These are phyloP conservation scores for Nakazawaea peltata DNA, from an alignment of 805 yeast species.

Conservation along the genomic window DNA sequence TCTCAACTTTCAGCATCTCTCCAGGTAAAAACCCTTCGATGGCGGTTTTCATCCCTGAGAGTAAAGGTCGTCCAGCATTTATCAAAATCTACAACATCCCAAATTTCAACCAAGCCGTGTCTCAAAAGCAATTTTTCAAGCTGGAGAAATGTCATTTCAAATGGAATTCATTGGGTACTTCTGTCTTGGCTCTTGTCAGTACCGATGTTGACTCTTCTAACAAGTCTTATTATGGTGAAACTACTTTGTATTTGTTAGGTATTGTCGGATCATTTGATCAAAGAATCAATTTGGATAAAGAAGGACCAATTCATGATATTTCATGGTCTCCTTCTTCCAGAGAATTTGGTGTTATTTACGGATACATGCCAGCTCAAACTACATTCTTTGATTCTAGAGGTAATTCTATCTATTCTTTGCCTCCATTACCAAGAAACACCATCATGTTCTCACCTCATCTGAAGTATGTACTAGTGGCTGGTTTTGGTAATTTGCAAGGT, in stretches of 20 bases:
- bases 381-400: slow-evolving; percentile 94
- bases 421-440: slow-evolving; percentile 85
- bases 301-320: slow-evolving; percentile 96
- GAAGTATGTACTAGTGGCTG: slow-evolving; percentile 84
- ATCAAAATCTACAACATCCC: slow-evolving; percentile 81
- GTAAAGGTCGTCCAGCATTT: slow-evolving; percentile 80
- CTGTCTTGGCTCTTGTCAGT: slow-evolving; percentile 84
- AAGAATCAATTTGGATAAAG: slow-evolving; percentile 78
- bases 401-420: slow-evolving; percentile 71
- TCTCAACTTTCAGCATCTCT: slow-evolving; percentile 50
- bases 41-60: slow-evolving; percentile 86
- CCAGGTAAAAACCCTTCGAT: slow-evolving; percentile 88
- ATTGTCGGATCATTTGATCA: slow-evolving; percentile 90
- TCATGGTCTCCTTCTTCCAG: slow-evolving; percentile 96
- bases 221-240: slow-evolving; percentile 94
- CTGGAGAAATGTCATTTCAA: slow-evolving; percentile 88
- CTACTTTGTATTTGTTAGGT: slow-evolving; percentile 82
- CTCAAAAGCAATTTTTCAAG: slow-evolving; percentile 85
- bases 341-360: slow-evolving; percentile 96
- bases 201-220: slow-evolving; percentile 94
- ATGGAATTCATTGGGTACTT: slow-evolving; percentile 95
- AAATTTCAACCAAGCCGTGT: slow-evolving; percentile 66
- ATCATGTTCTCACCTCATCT: slow-evolving; percentile 92
- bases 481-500: slow-evolving; percentile 97
- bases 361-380: slow-evolving; percentile 95